Conservation (phyloP, 2,329 filamentous ascomycete species). For the Alternaria viburni region DNA sequence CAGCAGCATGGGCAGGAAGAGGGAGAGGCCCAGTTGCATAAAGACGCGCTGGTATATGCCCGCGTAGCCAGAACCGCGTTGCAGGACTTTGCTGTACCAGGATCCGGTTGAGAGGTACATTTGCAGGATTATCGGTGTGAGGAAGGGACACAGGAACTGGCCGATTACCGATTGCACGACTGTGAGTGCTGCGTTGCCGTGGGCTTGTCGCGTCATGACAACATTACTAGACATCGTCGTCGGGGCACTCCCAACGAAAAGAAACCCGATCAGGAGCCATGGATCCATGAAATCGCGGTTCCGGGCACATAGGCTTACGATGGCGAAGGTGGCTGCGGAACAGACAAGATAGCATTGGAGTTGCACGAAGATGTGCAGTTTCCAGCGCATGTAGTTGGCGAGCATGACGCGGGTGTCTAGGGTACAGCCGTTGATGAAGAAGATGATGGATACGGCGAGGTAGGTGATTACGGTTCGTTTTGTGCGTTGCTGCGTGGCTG, state of each 20-base stretch:
- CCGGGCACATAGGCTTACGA: constrained; percentile 60
- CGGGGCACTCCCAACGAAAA: constrained; percentile 71
- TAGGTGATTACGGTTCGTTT: constrained; percentile 66
- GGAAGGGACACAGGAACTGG: constrained; percentile 71
- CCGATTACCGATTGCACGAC: constrained; percentile 72
- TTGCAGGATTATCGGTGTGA: constrained; percentile 69
- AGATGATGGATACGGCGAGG: constrained; percentile 71
- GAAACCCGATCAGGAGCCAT: constrained; percentile 70
- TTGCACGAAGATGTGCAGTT: constrained; percentile 71
- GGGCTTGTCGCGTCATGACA: constrained; percentile 73
- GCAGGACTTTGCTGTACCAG: constrained; percentile 64
- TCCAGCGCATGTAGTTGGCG: constrained; percentile 69
- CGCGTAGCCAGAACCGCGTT: constrained; percentile 60
- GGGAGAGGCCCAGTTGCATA: constrained; percentile 70
- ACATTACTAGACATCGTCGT: constrained; percentile 77
- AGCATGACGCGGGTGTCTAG: constrained; percentile 67
- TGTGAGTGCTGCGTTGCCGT: constrained; percentile 61
- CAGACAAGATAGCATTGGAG: constrained; percentile 71
- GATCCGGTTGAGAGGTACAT: constrained; percentile 62
- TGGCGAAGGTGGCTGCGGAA: constrained; percentile 65
- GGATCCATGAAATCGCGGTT: constrained; percentile 63
- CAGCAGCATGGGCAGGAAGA: constrained; percentile 67
- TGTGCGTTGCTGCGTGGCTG: constrained; percentile 59
- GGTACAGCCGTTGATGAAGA: constrained; percentile 73
- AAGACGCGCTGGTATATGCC: constrained; percentile 71